Evolutionary conservation across 1,284 basidiomycete genomes (phyloP), one percentile per base, ranked within the genome.

Genomic region (Tausonia pullulans): DNA sequence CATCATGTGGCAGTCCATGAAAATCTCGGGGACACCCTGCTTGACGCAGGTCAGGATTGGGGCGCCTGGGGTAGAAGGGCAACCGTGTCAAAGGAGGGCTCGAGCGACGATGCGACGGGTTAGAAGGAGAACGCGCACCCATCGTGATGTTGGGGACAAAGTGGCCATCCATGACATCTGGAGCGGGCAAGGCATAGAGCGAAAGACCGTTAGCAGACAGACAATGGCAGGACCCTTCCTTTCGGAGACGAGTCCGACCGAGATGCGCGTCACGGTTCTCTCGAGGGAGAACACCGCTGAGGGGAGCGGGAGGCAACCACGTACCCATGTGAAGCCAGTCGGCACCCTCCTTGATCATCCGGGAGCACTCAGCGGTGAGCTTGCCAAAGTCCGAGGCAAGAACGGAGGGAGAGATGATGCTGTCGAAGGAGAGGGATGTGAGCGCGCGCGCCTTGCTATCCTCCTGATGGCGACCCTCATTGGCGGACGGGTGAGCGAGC

Each of bases 1-100:
- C 96, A 99, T 99, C 96, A 98, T 98, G 78, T 99, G 96, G 78
- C 94, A 98, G 77, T 99, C 96, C 95, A 99, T 98, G 79, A 94
- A 98, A 70, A 97, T 95, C 64, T 86, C 88, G 5, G 94, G 93
- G 27, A 98, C 83, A 57, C 86, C 84, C 77, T 94, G 93, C 63
- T 83, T 81, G n/a, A 99, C 87, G 69, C 86, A 90, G 27, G 87
- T 81, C 49, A 98, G 82, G 60, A 98, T 83, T 3, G 95, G 95
- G 43, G 93, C 86, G 64, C 92, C 91, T 93, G 77, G 64, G 50
- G 70, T 8, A 27, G 27, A 45, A 44, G 40, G 56, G 10, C 13
- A 40, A 4, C 27, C 27, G 27, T 27, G 27, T 27, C 27, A 27
- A 27, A 27, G 27, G 27, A 27, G 27, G 27, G 27, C 27, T 27